Conservation (phyloP, 192 early-diverging fungal genomes). For the Dissophora ornata region DNA sequence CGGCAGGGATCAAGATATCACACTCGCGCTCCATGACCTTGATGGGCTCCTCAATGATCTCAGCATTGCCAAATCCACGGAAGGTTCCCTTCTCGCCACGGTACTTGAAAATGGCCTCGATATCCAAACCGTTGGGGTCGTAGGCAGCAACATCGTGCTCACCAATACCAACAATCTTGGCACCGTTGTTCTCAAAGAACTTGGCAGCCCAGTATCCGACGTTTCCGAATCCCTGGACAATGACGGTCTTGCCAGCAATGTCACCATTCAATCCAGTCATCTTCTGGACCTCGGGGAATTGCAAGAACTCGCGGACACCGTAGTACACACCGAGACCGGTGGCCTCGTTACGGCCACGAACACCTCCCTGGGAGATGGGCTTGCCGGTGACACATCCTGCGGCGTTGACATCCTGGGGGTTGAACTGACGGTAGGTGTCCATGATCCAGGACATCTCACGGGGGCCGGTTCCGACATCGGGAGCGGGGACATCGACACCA, state of each 20-base stretch:
- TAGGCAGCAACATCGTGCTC: constrained; percentile 77
- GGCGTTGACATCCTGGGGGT: constrained; percentile 82
- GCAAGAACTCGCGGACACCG: constrained; percentile 82
- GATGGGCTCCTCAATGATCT: constrained; percentile 66
- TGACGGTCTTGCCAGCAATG: constrained; percentile 69
- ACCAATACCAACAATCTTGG: constrained; percentile 79
- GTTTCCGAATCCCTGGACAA: constrained; percentile 89
- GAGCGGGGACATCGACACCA: constrained; percentile 85
- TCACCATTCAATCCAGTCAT: constrained; percentile 69
- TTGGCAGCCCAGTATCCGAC: constrained; percentile 87
- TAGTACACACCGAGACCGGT: constrained; percentile 88
- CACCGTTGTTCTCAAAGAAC: constrained; percentile 84
- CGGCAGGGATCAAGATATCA: constrained; percentile 85
- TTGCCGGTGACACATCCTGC: constrained; percentile 88
- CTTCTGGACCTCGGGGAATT: constrained; percentile 82
- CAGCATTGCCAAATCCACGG: constrained; percentile 69
- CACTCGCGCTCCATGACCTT: constrained; percentile 79
- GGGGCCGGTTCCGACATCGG: constrained; percentile 83
- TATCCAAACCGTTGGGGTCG: constrained; percentile 70
- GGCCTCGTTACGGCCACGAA: constrained; percentile 84
- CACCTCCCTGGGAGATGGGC: constrained; percentile 80
- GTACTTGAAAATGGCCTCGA: constrained; percentile 74
- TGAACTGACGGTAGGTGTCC: constrained; percentile 88
- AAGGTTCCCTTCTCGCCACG: constrained; percentile 74
- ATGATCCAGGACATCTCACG: constrained; percentile 91